Evolutionary conservation across 768 basidiomycete species (phyloP).

Genomic region (Panaeolus papilionaceus): DNA sequence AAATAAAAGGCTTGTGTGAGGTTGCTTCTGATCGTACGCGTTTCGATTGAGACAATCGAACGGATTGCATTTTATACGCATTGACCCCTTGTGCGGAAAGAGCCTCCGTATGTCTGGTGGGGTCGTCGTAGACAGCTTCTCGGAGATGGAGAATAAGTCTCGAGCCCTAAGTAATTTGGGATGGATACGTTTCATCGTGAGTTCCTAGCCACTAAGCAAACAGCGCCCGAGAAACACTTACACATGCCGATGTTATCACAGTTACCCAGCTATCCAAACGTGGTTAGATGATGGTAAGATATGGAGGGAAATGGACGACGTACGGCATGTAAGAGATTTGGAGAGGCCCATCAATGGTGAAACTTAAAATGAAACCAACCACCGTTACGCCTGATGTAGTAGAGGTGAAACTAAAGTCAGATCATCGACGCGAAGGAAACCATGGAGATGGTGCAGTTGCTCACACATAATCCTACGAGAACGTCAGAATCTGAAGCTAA

Average conservation of each 20-base stretch:
- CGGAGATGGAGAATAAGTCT: background rate
- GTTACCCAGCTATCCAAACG: background rate
- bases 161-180: background rate
- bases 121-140: background rate
- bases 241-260: background rate
- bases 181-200: too few relatives aligned
- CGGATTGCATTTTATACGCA: background rate
- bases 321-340: slow-evolving; percentile 10
- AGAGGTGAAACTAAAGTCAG: background rate
- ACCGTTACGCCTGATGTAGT: background rate
- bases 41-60: background rate
- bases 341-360: background rate
- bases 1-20: background rate
- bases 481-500: background rate
- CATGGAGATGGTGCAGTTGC: background rate
- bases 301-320: background rate
- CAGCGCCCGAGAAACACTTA: background rate
- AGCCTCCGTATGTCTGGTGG: background rate
- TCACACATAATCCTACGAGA: slow-evolving; percentile 4
- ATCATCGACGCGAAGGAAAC: background rate
- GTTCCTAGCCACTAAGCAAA: too few relatives aligned
- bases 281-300: background rate
- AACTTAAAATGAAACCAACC: background rate
- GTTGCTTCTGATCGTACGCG: background rate
- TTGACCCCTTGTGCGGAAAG: background rate